Evolutionary conservation across 371 early-diverging fungal genomes (phyloP).

Genomic region (Basidiobolus meristosporus): DNA sequence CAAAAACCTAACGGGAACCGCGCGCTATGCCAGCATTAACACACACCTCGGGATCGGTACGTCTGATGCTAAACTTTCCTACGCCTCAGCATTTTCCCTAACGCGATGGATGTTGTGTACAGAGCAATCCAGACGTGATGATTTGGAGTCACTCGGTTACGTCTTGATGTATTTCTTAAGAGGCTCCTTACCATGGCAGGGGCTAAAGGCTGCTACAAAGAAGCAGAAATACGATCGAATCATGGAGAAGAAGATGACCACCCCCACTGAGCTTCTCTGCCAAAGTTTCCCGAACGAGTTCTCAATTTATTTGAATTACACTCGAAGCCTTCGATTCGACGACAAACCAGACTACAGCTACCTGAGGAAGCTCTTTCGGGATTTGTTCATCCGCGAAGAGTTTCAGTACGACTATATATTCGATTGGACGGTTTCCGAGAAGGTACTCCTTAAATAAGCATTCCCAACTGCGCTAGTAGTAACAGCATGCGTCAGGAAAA

Average conservation of each 20-base stretch:
- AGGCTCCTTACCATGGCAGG: too few relatives aligned
- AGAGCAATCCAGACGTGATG: constrained; percentile 98
- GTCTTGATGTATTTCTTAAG: constrained; percentile 98
- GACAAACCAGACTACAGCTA: constrained; percentile 98
- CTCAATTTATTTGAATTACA: constrained; percentile 91
- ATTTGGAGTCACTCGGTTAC: constrained; percentile 96
- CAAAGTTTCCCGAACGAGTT: constrained; percentile 91
- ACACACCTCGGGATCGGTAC: constrained; percentile 93
- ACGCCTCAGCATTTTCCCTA: too few relatives aligned
- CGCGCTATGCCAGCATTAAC: constrained; percentile 97
- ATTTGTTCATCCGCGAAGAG: constrained; percentile 85
- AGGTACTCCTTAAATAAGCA: too few relatives aligned
- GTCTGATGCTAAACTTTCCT: constrained; percentile 6
- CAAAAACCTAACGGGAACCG: constrained; percentile 98
- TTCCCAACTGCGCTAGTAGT: too few relatives aligned
- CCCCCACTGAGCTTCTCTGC: constrained; percentile 90
- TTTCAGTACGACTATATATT: constrained; percentile 92
- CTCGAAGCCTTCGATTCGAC: constrained; percentile 91
- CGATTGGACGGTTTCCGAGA: constrained; percentile 78
- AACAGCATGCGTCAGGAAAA: too few relatives aligned
- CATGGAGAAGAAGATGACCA: constrained; percentile 98
- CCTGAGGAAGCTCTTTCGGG: constrained; percentile 87
- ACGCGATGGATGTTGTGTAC: too few relatives aligned
- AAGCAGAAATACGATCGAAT: constrained; percentile 98
- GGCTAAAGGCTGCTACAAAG: constrained; percentile 90